Evolutionary conservation across 768 basidiomycete species (phyloP).

Genomic region (Xerocomus brunneocitrinus): DNA sequence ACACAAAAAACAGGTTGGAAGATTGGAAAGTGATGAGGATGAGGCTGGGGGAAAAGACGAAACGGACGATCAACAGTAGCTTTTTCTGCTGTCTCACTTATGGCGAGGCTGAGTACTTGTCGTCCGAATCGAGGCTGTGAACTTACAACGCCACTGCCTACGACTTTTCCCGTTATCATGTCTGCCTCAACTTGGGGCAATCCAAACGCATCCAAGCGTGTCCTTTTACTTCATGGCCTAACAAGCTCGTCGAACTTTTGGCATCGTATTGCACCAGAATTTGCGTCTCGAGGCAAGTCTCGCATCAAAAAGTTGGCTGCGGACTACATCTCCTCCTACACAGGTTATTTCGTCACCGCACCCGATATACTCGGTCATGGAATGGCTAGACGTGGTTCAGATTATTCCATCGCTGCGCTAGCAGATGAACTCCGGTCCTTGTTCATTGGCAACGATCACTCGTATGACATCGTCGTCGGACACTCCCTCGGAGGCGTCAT

Average conservation of each 20-base stretch:
- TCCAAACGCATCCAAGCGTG: slow-evolving; percentile 13
- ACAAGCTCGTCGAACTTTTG: slow-evolving; percentile 10
- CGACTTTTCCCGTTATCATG: background rate
- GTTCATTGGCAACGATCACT: background rate
- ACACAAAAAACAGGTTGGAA: background rate
- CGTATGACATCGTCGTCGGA: slow-evolving; percentile 13
- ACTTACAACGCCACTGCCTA: slow-evolving; percentile 5
- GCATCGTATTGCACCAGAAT: slow-evolving; percentile 9
- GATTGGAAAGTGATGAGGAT: background rate
- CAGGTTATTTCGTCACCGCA: slow-evolving; percentile 24
- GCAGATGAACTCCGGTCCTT: slow-evolving; percentile 12
- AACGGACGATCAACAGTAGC: background rate
- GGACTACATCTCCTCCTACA: background rate
- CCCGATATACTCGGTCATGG: slow-evolving; percentile 24
- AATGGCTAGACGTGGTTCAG: background rate
- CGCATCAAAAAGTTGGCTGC: background rate
- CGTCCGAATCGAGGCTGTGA: slow-evolving; percentile 9
- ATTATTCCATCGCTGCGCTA: background rate
- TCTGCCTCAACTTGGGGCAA: slow-evolving; percentile 16
- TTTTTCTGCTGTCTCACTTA: slow-evolving; percentile 15
- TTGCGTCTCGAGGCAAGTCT: slow-evolving; percentile 16
- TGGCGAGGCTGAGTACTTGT: slow-evolving; percentile 10
- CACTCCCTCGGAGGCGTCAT: slow-evolving; percentile 19
- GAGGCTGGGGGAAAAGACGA: background rate
- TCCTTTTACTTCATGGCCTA: slow-evolving; percentile 19